phyloP scores from a whole-genome alignment of 2,329 filamentous ascomycete genomes.

The Alternaria hordeiaustralica region DNA sequence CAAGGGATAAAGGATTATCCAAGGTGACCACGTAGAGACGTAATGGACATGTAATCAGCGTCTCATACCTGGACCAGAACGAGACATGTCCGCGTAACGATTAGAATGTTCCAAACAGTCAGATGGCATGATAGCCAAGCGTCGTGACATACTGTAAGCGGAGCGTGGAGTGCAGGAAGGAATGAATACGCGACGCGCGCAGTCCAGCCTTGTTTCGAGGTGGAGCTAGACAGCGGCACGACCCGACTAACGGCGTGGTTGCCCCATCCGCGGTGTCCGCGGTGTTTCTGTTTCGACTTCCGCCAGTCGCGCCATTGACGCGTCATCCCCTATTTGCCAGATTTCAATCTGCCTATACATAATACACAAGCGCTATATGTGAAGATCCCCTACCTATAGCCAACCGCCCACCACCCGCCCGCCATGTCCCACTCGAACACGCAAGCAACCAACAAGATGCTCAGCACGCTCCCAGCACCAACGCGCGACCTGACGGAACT shows the following conservation, averaged over 20 bases:
- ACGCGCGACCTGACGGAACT: conserved; percentile 49
- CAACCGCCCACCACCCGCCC: neutral
- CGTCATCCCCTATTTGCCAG: conserved; percentile 7
- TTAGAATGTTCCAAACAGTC: neutral
- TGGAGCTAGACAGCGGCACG: conserved; percentile 16
- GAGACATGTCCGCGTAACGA: neutral
- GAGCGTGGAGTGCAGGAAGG: neutral
- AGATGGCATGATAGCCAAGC: neutral
- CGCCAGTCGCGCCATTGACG: conserved; percentile 2
- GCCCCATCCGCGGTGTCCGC: neutral
- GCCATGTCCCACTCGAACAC: neutral
- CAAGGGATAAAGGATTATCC: neutral
- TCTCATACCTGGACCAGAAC: neutral
- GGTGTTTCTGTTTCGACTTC: conserved; percentile 2
- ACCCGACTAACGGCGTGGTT: conserved; percentile 7
- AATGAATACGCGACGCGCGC: neutral
- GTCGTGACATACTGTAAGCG: neutral
- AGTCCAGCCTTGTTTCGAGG: conserved; percentile 3
- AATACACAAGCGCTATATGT: conserved; percentile 8
- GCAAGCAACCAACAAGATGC: conserved; percentile 18
- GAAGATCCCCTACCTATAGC: conserved; percentile 8
- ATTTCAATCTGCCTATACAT: neutral
- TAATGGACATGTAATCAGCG: rapidly evolving
- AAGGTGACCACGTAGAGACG: neutral
- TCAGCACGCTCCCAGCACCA: conserved; percentile 39